Base-by-base conservation (phyloP, 371 early-diverging fungal genomes). In the Apophysomyces ossiformis region DNA sequence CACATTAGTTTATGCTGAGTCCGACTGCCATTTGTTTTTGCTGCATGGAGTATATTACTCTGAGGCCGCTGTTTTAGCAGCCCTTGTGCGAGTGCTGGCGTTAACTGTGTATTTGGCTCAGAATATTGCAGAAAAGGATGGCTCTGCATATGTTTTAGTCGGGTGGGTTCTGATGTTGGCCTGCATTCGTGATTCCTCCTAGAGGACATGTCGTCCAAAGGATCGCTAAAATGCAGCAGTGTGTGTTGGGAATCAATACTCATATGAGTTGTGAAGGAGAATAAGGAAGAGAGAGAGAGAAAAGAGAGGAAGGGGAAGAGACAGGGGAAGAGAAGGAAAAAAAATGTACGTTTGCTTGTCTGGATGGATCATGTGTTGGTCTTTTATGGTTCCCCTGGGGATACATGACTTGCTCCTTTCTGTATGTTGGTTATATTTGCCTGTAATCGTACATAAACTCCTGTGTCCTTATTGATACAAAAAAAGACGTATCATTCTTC, bases 1-100 rank as follows among this genome's bases (percentile, higher is more conserved):
- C 85, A 64, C 68, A 83, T 57, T 5, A 84, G 61, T 61, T 86
- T 86, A 36, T 85, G 79, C 59, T 86, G 87, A 26, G 85, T 85
- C 15, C 87, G 77, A 69, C 69, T 77, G 32, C 43, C 39, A 46
- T 37, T 36, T 35, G 46, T n/a, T 62, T 45, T 45, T 26, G 62
- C 26, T 35, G 50, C 46, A 16, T 37, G 36, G 36, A 47, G 16
- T 21, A 50, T 50, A 50, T 50, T 50, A 50, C 54, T 50, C 21
- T 50, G 18, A n/a, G 54, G 54, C 4, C 54, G 54, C 21, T 50
- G 16, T 21, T 21, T 50, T 11, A 50, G 2, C 7, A 26, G 21
- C 21, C 21, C 64, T 15, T 63, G 64, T 16, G 57, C 64, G 39
- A 36, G 13, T n/a, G 26, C 13, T 16, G 56, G 39, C 8, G n/a